Percentiles rank a stretch among this genome's conserved stretches.
Conservation (phyloP, 805 yeast genomes). For the Wickerhamiella musiphila region DNA sequence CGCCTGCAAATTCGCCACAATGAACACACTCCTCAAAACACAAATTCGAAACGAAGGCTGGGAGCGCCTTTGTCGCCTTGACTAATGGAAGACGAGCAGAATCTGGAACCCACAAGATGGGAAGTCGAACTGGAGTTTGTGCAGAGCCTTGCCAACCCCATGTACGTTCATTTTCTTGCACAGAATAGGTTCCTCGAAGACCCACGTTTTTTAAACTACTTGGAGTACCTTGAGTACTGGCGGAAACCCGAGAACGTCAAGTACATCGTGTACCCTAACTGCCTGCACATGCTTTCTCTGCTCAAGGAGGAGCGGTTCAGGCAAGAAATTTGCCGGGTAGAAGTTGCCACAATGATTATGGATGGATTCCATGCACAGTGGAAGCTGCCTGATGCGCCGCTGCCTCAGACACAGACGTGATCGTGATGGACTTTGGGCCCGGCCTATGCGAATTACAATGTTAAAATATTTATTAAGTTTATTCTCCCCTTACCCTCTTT, state of each 20-base stretch:
- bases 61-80: neutral
- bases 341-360: conserved; percentile 26
- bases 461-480: too few relatives aligned
- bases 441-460: neutral
- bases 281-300: conserved; percentile 61
- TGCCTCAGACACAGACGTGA: too few relatives aligned
- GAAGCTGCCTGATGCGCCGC: too few relatives aligned
- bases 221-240: conserved; percentile 80
- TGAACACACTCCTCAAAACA: neutral
- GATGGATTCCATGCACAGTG: conserved; percentile 27
- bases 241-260: conserved; percentile 48
- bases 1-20: neutral
- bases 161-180: conserved; percentile 70
- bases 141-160: conserved; percentile 80
- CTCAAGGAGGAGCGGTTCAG: conserved; percentile 26
- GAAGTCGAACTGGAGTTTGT: conserved; percentile 87
- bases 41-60: too few relatives aligned
- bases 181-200: conserved; percentile 65
- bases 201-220: conserved; percentile 52
- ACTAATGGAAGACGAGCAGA: conserved; percentile 19
- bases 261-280: conserved; percentile 71
- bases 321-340: conserved; percentile 24
- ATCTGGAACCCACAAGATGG: conserved; percentile 36
- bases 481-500: too few relatives aligned
- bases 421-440: too few relatives aligned